These are phyloP conservation scores for Shiraia sp. DNA, from an alignment of 2,329 filamentous ascomycete species.

Conservation along the genomic window DNA sequence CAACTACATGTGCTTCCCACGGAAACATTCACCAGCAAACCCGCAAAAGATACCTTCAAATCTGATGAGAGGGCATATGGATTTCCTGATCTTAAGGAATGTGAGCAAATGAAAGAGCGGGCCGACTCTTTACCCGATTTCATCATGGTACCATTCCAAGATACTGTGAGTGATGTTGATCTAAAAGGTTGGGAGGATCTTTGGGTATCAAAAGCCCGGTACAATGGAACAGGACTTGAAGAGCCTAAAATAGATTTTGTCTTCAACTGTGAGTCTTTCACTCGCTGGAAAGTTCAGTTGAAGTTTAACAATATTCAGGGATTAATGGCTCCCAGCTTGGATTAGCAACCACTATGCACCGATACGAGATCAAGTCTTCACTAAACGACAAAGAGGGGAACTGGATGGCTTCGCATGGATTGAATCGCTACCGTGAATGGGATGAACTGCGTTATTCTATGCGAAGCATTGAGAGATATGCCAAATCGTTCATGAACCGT, in stretches of 20 bases:
- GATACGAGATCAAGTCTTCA: constrained; percentile 47
- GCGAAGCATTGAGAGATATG: constrained; percentile 49
- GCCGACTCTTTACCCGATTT: constrained; percentile 45
- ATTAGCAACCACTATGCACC: constrained; percentile 43
- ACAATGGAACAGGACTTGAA: constrained; percentile 34
- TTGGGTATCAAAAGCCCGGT: constrained; percentile 46
- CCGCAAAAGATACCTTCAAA: too few relatives aligned
- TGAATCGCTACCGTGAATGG: constrained; percentile 53
- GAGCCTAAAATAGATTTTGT: constrained; percentile 52
- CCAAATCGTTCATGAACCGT: constrained; percentile 48
- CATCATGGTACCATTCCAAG: constrained; percentile 48
- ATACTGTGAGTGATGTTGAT: constrained; percentile 42
- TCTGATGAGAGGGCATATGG: too few relatives aligned
- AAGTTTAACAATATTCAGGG: constrained; percentile 26
- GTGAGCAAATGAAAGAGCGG: constrained; percentile 16
- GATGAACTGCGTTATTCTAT: constrained; percentile 52
- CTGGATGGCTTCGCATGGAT: constrained; percentile 48
- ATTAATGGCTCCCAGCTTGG: constrained; percentile 50
- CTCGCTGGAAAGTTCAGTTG: background rate
- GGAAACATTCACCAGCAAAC: too few relatives aligned
- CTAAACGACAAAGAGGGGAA: constrained; percentile 48
- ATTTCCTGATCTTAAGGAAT: background rate
- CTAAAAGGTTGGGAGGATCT: constrained; percentile 50
- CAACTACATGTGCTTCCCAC: too few relatives aligned
- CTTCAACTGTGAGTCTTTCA: constrained; percentile 41